Percentiles rank a stretch among this genome's conserved stretches.
phyloP scores from a whole-genome alignment of 805 yeast species.

The Vanderwaltozyma yarrowii region DNA sequence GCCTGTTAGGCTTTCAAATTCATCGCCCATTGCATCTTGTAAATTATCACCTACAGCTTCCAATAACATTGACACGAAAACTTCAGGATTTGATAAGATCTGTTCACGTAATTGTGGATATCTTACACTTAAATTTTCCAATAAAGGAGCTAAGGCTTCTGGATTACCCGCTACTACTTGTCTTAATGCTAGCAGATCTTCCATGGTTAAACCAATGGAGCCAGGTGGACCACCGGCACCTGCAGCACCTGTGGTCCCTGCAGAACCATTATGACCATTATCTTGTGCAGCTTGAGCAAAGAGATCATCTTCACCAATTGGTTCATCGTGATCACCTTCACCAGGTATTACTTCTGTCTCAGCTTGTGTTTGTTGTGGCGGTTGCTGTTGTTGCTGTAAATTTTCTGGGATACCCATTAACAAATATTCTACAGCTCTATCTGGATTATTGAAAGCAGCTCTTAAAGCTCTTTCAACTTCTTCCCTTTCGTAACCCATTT shows the following conservation, averaged over 20 bases:
- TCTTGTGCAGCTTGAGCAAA: constrained; percentile 37
- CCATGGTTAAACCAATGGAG: constrained; percentile 35
- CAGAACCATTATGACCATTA: constrained; percentile 15
- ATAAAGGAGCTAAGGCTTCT: constrained; percentile 70
- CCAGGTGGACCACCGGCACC: constrained; percentile 27
- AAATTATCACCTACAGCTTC: constrained; percentile 45
- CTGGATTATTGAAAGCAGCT: constrained; percentile 96
- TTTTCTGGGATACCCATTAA: constrained; percentile 80
- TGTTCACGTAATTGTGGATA: constrained; percentile 79
- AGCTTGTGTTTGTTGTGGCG: constrained; percentile 14
- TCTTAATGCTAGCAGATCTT: constrained; percentile 51
- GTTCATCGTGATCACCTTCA: constrained; percentile 6
- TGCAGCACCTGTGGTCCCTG: constrained; percentile 16
- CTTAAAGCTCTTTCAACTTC: constrained; percentile 85
- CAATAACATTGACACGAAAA: constrained; percentile 62
- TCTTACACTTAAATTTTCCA: constrained; percentile 69
- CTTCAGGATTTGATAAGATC: constrained; percentile 83
- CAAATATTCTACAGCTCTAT: constrained; percentile 92
- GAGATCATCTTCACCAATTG: constrained; percentile 28
- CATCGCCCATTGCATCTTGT: constrained; percentile 36
- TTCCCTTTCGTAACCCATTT: constrained; percentile 87
- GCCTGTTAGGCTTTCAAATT: constrained; percentile 9
- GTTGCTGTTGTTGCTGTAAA: constrained; percentile 31
- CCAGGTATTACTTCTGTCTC: constrained; percentile 6
- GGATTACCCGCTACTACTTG: constrained; percentile 78